These are phyloP conservation scores for Solanum etuberosum DNA, from an alignment of 257 asterid genomes.

Conservation along the genomic window DNA sequence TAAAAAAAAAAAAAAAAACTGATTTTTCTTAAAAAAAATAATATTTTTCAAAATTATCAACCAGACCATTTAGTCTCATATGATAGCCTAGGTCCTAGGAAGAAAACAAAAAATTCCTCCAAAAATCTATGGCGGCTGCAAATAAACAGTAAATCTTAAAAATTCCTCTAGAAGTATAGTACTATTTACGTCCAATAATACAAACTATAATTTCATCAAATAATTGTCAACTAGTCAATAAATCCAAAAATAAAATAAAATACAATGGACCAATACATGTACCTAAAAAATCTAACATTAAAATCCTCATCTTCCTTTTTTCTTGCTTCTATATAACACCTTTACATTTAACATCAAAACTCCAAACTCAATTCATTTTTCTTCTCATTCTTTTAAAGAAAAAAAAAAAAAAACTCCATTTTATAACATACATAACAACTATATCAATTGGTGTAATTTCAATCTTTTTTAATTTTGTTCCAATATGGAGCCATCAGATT, in stretches of 20 bases:
- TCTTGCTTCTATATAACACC: not conserved
- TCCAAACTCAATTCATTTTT: not conserved
- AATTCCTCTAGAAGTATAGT: not conserved
- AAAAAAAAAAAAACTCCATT: not conserved
- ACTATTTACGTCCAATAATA: not conserved
- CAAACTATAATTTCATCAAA: not conserved
- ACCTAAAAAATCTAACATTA: not conserved
- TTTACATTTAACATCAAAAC: not conserved
- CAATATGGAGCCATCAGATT: conserved; percentile 3
- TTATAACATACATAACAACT: not conserved
- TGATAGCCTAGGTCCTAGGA: not conserved
- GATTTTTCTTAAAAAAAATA: not conserved
- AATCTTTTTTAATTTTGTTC: not conserved
- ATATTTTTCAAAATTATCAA: not conserved
- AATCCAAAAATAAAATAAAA: not conserved
- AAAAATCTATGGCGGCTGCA: not conserved
- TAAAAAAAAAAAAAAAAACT: too few relatives aligned
- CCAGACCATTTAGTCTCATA: not conserved
- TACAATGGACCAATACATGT: not conserved
- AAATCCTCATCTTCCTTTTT: not conserved
- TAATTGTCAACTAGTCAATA: not conserved
- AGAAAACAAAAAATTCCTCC: not conserved
- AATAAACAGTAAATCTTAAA: not conserved
- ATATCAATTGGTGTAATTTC: not conserved
- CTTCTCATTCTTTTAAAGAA: not conserved